Conservation (phyloP, 1,139 yeast species). For the Magnusiomyces fungicola region DNA sequence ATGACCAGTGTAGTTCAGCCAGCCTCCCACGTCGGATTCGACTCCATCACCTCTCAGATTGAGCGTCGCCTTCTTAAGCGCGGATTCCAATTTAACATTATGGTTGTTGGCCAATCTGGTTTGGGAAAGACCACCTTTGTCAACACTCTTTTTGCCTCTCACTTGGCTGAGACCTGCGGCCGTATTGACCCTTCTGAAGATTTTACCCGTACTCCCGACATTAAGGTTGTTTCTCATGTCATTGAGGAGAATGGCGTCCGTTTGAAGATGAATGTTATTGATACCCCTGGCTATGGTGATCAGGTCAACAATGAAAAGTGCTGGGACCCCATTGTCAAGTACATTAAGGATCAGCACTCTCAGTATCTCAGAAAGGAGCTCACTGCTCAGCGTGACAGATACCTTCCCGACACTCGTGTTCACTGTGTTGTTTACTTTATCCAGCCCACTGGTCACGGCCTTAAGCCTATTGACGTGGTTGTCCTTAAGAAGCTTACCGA, state of each 20-base stretch:
- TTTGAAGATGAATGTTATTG: slow-evolving; percentile 78
- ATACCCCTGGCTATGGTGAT: slow-evolving; percentile 97
- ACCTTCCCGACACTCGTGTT: slow-evolving; percentile 83
- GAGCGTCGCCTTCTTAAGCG: slow-evolving; percentile 85
- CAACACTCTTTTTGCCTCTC: slow-evolving; percentile 83
- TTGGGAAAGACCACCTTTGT: slow-evolving; percentile 88
- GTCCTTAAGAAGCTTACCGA: slow-evolving; percentile 82
- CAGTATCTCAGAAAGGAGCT: slow-evolving; percentile 89
- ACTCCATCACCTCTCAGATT: slow-evolving; percentile 91
- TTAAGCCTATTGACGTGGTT: slow-evolving; percentile 73
- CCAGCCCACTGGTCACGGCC: slow-evolving; percentile 77
- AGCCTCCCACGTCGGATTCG: slow-evolving; percentile 74
- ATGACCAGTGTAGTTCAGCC: slow-evolving; percentile 15
- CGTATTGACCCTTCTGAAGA: slow-evolving; percentile 62
- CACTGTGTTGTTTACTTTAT: slow-evolving; percentile 90
- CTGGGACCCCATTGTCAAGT: slow-evolving; percentile 95
- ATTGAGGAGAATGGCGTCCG: slow-evolving; percentile 80
- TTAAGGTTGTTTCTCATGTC: slow-evolving; percentile 62
- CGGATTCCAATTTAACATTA: slow-evolving; percentile 89
- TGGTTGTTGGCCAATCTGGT: slow-evolving; percentile 92
- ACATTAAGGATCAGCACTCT: slow-evolving; percentile 94
- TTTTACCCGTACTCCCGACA: slow-evolving; percentile 81
- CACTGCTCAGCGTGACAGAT: slow-evolving; percentile 88
- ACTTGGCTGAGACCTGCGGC: slow-evolving; percentile 66
- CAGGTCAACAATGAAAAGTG: slow-evolving; percentile 89